Conservation (phyloP, 2,329 filamentous ascomycete species). For the Ophiostoma novo-ulmi region DNA sequence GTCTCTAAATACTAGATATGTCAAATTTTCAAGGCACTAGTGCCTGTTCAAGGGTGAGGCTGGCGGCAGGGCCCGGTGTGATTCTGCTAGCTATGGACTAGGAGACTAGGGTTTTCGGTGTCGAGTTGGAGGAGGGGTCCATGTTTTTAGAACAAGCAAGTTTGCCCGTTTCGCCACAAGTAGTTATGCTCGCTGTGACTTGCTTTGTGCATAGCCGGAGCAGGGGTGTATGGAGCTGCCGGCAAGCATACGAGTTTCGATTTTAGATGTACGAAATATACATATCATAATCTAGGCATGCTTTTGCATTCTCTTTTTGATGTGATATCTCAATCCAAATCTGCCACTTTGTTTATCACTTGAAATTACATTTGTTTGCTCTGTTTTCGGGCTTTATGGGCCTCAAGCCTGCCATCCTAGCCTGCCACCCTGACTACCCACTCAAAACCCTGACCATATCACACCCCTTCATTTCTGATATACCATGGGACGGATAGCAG, state of each 20-base stretch:
- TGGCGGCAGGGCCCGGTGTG: slow-evolving; percentile 25
- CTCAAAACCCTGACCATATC: slow-evolving; percentile 1
- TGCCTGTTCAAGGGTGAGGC: slow-evolving; percentile 19
- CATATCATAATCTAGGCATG: no score
- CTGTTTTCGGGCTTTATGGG: neutral
- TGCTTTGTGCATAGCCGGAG: neutral
- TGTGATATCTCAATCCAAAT: neutral
- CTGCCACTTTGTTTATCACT: neutral
- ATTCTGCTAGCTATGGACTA: neutral
- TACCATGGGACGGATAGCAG: slow-evolving; percentile 11
- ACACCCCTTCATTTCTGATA: slow-evolving; percentile 10
- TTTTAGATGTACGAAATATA: no score
- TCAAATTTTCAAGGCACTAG: neutral
- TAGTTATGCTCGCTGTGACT: slow-evolving; percentile 2
- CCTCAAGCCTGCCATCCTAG: neutral
- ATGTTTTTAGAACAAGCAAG: neutral
- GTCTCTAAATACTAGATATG: neutral
- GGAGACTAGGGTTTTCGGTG: slow-evolving; percentile 18
- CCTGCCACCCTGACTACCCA: neutral
- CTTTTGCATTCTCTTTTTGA: neutral
- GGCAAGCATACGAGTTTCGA: neutral
- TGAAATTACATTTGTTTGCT: no score
- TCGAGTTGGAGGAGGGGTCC: slow-evolving; percentile 14
- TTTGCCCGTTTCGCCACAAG: neutral
- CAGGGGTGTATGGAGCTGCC: neutral